A percentile compares a stretch with the other conserved stretches of the same genome.
Evolutionary conservation across 2,329 filamentous ascomycete species (phyloP).

Genomic region (Berkeleyomyces basicola): DNA sequence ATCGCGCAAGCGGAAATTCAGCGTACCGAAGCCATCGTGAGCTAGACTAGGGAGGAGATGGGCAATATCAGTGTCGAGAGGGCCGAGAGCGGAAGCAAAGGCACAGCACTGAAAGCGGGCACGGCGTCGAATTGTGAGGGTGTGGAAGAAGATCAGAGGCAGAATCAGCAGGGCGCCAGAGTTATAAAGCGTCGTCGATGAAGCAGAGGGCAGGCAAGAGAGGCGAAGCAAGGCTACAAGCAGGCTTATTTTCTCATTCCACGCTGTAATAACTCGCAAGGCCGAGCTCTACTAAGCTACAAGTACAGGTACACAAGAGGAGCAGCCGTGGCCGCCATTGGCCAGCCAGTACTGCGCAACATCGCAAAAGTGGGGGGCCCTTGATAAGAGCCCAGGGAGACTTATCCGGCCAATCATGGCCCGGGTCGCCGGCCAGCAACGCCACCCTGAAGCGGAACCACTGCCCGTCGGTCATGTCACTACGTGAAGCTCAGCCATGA

Average conservation of each 20-base stretch:
- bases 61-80: not conserved
- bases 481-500: too few species aligned
- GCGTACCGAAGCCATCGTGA: slow-evolving; percentile 13
- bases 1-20: slow-evolving; percentile 1
- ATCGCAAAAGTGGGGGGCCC: slow-evolving; percentile 7
- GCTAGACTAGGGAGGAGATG: not conserved
- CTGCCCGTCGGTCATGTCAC: too few species aligned
- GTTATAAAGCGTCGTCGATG: not conserved
- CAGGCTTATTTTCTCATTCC: not conserved
- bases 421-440: not conserved
- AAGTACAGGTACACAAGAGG: not conserved
- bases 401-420: not conserved
- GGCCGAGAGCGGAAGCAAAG: not conserved
- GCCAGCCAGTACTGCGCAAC: not conserved
- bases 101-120: not conserved
- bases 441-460: not conserved
- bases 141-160: not conserved
- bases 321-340: not conserved
- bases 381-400: not conserved
- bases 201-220: not conserved
- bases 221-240: slow-evolving; percentile 1
- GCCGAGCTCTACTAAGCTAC: not conserved
- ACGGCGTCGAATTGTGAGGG: not conserved
- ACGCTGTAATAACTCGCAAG: not conserved
- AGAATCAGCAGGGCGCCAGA: not conserved